Conservation (phyloP, 2,329 filamentous ascomycete species). For the Hyphodiscus sp. region DNA sequence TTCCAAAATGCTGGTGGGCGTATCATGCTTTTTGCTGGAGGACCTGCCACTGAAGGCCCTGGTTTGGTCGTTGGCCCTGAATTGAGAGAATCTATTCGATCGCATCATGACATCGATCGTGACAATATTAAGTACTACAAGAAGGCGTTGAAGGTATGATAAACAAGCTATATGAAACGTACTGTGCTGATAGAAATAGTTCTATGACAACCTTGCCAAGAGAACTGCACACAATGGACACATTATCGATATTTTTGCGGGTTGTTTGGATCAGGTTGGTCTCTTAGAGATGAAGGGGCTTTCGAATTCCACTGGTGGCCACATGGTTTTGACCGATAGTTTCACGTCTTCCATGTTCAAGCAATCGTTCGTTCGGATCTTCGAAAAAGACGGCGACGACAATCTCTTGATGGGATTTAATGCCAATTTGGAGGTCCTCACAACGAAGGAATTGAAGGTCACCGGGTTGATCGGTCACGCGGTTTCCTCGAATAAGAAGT, state of each 20-base stretch:
- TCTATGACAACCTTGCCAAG: conserved; percentile 92
- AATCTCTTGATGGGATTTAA: conserved; percentile 98
- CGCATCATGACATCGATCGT: conserved; percentile 96
- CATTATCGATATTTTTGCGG: conserved; percentile 95
- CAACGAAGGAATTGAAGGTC: conserved; percentile 96
- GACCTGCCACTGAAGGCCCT: conserved; percentile 89
- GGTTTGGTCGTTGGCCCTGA: conserved; percentile 96
- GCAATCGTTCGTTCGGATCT: conserved; percentile 94
- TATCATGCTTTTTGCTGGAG: conserved; percentile 96
- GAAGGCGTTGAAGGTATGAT: conserved; percentile 82
- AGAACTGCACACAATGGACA: conserved; percentile 94
- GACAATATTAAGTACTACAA: conserved; percentile 99
- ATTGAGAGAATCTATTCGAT: conserved; percentile 91
- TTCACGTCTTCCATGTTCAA: conserved; percentile 99
- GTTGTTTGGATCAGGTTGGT: conserved; percentile 94
- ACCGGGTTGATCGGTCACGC: conserved; percentile 96
- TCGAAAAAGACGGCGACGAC: conserved; percentile 93
- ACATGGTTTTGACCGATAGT: conserved; percentile 97
- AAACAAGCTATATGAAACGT: not conserved
- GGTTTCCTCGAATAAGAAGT: conserved; percentile 96
- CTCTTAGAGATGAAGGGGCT: conserved; percentile 97
- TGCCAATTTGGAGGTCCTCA: conserved; percentile 88
- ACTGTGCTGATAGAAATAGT: conserved; percentile 43
- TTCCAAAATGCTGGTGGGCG: conserved; percentile 94
- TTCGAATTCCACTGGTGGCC: conserved; percentile 90